Conservation (phyloP, 129 eudicot species). For the Pseudognaphalium luteoalbum region DNA sequence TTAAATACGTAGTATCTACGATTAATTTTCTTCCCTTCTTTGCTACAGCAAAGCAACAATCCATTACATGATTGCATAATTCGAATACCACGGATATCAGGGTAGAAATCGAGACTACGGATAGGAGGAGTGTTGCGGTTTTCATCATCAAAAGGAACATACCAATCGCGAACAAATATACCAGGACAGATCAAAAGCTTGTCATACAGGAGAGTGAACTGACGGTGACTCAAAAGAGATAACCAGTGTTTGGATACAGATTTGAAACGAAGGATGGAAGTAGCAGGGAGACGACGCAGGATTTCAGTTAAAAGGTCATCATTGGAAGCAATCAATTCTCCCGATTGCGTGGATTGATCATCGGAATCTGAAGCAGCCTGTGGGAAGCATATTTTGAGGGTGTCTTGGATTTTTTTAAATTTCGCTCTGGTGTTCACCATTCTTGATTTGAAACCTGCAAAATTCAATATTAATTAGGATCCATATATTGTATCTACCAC, state of each 20-base stretch:
- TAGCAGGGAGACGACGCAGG: slow-evolving; percentile 19
- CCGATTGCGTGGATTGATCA: slow-evolving; percentile 1
- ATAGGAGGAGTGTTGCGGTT: slow-evolving; percentile 18
- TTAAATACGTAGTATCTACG: no score
- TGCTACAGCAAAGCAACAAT: slow-evolving; percentile 16
- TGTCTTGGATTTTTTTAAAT: not conserved
- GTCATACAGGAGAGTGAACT: slow-evolving; percentile 24
- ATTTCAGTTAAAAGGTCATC: slow-evolving; percentile 22
- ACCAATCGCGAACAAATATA: no score
- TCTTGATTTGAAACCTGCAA: no score
- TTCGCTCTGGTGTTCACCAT: not conserved
- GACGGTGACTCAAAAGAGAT: not conserved
- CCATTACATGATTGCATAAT: slow-evolving; percentile 24
- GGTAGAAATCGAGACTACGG: slow-evolving; percentile 12
- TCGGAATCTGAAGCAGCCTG: not conserved
- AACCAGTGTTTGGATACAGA: slow-evolving; percentile 28
- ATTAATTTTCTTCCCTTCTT: no score
- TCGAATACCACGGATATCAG: slow-evolving; percentile 4
- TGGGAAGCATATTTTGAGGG: not conserved
- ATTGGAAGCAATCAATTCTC: slow-evolving; percentile 8
- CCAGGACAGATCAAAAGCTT: not conserved
- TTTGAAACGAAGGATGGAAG: slow-evolving; percentile 16
- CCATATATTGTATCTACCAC: no score
- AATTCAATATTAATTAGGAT: no score
- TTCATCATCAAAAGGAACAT: slow-evolving; percentile 17